phyloP scores from a whole-genome alignment of 768 basidiomycete species.

The Fistulinella prunicolor region DNA sequence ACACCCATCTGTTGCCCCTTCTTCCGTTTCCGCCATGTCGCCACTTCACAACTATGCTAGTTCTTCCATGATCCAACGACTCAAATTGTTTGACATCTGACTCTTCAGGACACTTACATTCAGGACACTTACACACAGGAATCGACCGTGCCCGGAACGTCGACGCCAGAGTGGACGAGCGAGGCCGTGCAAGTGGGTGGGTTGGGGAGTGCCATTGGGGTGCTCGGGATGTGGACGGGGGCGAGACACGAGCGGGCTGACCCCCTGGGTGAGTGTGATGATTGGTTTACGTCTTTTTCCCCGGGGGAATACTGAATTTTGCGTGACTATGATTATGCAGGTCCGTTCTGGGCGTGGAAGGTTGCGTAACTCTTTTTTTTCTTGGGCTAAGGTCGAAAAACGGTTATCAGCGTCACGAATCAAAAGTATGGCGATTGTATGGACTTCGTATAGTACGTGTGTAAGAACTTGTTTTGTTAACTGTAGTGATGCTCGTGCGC shows the following conservation, averaged over 20 bases:
- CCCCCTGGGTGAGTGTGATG: constrained; percentile 38
- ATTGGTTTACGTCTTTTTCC: not conserved
- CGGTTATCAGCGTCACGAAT: no score
- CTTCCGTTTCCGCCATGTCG: not conserved
- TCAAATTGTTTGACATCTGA: constrained; percentile 1
- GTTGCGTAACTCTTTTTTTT: no score
- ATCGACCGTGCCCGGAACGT: constrained; percentile 31
- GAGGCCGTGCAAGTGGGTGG: constrained; percentile 60
- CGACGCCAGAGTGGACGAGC: constrained; percentile 45
- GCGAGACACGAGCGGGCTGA: constrained; percentile 43
- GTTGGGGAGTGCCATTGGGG: constrained; percentile 49
- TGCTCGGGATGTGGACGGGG: constrained; percentile 57
- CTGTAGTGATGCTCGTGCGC: no score
- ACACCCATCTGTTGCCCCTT: not conserved
- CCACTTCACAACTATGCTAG: not conserved
- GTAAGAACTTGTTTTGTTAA: no score
- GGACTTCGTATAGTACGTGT: no score
- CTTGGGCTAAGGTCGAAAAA: no score
- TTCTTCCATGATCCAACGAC: no score
- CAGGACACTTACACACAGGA: constrained; percentile 35
- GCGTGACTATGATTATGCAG: no score
- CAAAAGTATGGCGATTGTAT: no score
- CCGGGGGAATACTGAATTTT: no score
- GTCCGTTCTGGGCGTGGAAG: no score
- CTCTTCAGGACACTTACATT: constrained; percentile 14